These are phyloP conservation scores for Pichia nanzhaoensis DNA, from an alignment of 805 yeast species.

Conservation along the genomic window DNA sequence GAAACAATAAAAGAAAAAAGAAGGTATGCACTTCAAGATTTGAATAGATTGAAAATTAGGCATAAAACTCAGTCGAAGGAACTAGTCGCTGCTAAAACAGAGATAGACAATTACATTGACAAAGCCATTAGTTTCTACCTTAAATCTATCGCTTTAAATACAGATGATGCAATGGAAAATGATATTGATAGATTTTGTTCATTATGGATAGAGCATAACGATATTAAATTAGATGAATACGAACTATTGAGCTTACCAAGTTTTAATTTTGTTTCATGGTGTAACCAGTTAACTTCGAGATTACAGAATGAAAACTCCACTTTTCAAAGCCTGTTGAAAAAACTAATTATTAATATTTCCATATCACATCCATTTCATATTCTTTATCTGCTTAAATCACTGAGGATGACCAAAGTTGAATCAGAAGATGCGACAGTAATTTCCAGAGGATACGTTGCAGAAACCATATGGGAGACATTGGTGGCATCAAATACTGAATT, in stretches of 20 bases:
- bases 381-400: conserved; percentile 53
- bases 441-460: conserved; percentile 48
- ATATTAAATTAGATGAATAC: conserved; percentile 27
- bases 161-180: conserved; percentile 38
- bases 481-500: conserved; percentile 5
- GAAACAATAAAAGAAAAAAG: conserved; percentile 37
- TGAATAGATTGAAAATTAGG: conserved; percentile 42
- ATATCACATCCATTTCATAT: conserved; percentile 66
- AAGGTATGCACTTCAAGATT: conserved; percentile 46
- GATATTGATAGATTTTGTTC: conserved; percentile 74
- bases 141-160: conserved; percentile 39
- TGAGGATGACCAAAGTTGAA: conserved; percentile 33
- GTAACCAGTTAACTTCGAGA: conserved; percentile 73
- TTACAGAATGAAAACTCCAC: conserved; percentile 39
- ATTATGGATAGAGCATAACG: conserved; percentile 63
- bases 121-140: conserved; percentile 57
- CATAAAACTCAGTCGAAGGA: conserved; percentile 44
- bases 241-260: conserved; percentile 43
- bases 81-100: conserved; percentile 32
- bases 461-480: conserved; percentile 39
- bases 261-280: conserved; percentile 69
- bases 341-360: conserved; percentile 32
- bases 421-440: conserved; percentile 33
- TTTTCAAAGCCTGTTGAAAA: conserved; percentile 52
- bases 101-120: conserved; percentile 33